phyloP scores from a whole-genome alignment of 2,329 filamentous ascomycete species.

The Colletotrichum orbiculare region DNA sequence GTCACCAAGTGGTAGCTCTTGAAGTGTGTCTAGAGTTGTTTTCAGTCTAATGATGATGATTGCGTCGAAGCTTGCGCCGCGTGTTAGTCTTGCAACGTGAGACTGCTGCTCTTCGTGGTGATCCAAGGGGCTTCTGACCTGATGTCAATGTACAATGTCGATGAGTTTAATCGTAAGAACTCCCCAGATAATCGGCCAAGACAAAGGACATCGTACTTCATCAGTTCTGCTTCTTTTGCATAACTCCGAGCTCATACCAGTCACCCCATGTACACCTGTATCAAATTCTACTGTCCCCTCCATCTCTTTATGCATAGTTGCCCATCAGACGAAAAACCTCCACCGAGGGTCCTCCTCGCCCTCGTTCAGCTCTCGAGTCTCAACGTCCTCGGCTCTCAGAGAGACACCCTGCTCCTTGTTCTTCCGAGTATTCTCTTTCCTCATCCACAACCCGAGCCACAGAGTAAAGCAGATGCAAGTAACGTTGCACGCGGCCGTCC shows the following conservation, averaged over 20 bases:
- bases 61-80: not conserved
- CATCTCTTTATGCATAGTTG: no score
- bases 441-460: constrained; percentile 57
- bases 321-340: constrained; percentile 44
- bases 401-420: constrained; percentile 49
- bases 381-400: constrained; percentile 50
- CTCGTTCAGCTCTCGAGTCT: constrained; percentile 50
- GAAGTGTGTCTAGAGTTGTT: not conserved
- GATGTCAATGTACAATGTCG: no score
- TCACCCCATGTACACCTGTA: no score
- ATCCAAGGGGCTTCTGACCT: no score
- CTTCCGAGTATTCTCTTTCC: constrained; percentile 52
- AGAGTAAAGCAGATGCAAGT: constrained; percentile 53
- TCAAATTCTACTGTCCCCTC: no score
- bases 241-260: no score
- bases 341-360: constrained; percentile 51
- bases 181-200: no score
- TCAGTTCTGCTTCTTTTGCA: no score
- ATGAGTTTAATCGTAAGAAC: no score
- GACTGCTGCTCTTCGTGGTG: no score
- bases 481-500: constrained; percentile 52
- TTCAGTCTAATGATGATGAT: not conserved
- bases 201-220: no score
- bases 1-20: constrained; percentile 49
- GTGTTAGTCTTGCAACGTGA: no score